phyloP scores from a whole-genome alignment of 2,329 filamentous ascomycete species.

The Talaromyces albobiverticillius region DNA sequence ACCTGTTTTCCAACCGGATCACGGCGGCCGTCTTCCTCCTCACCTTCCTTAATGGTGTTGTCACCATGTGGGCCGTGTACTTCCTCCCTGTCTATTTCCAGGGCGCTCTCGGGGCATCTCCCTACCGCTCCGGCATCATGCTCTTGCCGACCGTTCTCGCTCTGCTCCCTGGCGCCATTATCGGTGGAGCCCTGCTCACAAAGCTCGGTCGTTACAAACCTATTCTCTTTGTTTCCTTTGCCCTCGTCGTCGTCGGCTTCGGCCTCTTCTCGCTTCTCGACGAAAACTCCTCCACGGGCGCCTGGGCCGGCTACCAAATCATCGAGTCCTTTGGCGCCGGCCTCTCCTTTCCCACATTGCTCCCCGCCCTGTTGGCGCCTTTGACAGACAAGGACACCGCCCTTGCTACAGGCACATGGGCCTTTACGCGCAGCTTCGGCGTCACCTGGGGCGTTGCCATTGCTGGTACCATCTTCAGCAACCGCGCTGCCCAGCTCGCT shows the following conservation, averaged over 20 bases:
- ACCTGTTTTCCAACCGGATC: slow-evolving; percentile 46
- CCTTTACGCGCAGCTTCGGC: slow-evolving; percentile 30
- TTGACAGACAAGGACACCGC: slow-evolving; percentile 27
- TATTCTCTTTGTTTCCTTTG: slow-evolving; percentile 27
- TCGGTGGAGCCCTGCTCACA: slow-evolving; percentile 30
- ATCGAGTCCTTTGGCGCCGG: slow-evolving; percentile 26
- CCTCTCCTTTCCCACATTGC: slow-evolving; percentile 20
- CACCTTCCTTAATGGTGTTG: slow-evolving; percentile 37
- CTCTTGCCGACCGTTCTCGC: slow-evolving; percentile 28
- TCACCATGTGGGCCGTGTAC: slow-evolving; percentile 29
- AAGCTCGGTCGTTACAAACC: slow-evolving; percentile 31
- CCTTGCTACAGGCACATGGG: slow-evolving; percentile 24
- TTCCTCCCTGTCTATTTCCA: slow-evolving; percentile 46
- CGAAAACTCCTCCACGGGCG: slow-evolving; percentile 20
- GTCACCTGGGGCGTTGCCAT: slow-evolving; percentile 29
- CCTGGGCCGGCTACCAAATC: slow-evolving; percentile 30
- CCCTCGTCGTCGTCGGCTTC: slow-evolving; percentile 22
- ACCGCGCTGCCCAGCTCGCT: slow-evolving; percentile 18
- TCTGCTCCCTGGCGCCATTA: slow-evolving; percentile 24
- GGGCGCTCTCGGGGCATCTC: slow-evolving; percentile 29
- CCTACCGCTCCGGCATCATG: slow-evolving; percentile 29
- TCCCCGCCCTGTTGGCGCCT: slow-evolving; percentile 28
- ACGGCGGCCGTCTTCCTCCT: slow-evolving; percentile 25
- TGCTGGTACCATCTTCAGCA: slow-evolving; percentile 31
- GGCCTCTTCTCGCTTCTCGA: slow-evolving; percentile 29